Evolutionary conservation across 225 moss, liverwort and hornwort genomes (phyloP).

Genomic region (Pleurozium schreberi): DNA sequence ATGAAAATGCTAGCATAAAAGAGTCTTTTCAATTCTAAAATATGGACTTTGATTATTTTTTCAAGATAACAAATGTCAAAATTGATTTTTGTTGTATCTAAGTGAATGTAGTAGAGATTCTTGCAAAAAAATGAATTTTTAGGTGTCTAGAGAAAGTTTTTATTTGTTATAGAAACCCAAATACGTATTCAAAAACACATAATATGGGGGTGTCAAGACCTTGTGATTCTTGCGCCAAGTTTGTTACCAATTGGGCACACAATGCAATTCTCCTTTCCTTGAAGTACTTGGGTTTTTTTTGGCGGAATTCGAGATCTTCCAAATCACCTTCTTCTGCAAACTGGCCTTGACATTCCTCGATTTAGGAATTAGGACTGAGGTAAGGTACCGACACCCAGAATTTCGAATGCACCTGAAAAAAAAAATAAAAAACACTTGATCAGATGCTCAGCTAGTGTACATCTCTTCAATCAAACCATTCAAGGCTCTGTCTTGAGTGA

Average conservation of each 20-base stretch:
- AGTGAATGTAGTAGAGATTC: background rate
- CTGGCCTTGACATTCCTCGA: background rate
- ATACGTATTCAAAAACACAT: background rate
- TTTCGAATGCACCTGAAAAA: background rate
- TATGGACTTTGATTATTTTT: background rate
- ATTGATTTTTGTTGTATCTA: background rate
- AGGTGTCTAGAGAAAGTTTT: too few species aligned
- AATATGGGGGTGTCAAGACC: background rate
- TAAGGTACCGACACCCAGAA: too few species aligned
- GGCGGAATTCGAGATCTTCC: background rate
- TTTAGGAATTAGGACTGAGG: too few species aligned
- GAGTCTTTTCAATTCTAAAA: background rate
- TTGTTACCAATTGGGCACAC: background rate
- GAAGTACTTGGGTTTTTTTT: background rate
- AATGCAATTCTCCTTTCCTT: background rate
- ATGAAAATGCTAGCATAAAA: fast-evolving
- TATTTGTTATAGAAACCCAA: background rate
- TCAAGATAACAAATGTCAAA: background rate
- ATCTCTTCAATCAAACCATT: background rate
- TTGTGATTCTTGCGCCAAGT: background rate
- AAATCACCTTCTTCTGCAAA: background rate
- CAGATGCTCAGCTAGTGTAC: background rate
- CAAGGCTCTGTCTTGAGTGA: too few species aligned
- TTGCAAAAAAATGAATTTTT: background rate
- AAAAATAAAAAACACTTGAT: background rate